Evolutionary conservation across 257 asterid species (phyloP), one percentile per base, ranked within the genome.

Genomic region (Salvia rosmarinus): DNA sequence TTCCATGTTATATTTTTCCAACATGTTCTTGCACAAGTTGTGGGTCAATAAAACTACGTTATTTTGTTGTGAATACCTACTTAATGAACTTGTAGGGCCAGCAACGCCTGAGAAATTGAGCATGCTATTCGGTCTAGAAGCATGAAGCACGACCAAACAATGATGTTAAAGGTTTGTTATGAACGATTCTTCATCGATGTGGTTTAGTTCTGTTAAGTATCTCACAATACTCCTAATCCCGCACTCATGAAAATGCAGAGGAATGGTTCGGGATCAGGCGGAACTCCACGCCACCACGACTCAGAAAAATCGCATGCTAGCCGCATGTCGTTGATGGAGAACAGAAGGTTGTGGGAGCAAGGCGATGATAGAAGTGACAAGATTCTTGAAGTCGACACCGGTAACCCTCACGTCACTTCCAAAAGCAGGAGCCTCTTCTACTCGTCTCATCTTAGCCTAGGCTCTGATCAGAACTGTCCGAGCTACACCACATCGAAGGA

Each of bases 41-140:
- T 5, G 63, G 21, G 42, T 57, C 4, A 6, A 13, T 56, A 6
- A 2, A 23, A 37, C 4, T 35, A 55, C 28, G 39, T 23, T 55
- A 25, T 9, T 52, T 20, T 52, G 59, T 43, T 30, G 46, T 57
- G 66, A 21, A 63, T 52, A 64, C 3, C 50, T 28, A 21, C 20
- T 57, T 28, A 17, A 10, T 67, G 67, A 30, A 67, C 52, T 64
- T 55, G 78, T 75, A 93, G 98, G 90, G 6, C 96, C 96, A 23
- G 81, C 79, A 42, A 94, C 99, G 16, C 97, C 96, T 5, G 99
- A 91, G 83, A 94, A 91, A 73, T 79, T 67, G 97, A 94, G 75
- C 92, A 77, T 44, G 76, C 81, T 7, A 72, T 30, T 30, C 83
- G 85, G 51, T 72, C 79, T 0, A 68, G 84, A 84, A 88, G 86